Base-by-base conservation (phyloP, 257 asterid species). In the Linaria vulgaris region DNA sequence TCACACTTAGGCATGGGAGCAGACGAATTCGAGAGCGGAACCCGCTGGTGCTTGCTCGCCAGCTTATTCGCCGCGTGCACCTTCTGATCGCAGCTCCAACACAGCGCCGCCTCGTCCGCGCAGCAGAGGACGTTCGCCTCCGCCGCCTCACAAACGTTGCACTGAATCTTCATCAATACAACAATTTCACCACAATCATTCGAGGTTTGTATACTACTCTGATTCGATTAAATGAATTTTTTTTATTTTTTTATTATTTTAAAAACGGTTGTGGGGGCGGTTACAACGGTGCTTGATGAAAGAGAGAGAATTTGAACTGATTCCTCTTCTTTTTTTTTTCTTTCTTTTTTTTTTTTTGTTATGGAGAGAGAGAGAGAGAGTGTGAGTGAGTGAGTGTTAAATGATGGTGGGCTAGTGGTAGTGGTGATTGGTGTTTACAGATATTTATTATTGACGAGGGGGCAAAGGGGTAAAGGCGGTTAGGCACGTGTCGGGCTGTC, bases 81-180 rank as follows among this genome's bases (percentile, higher is more conserved):
- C 22, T 80, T 87, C 69, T 76, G 76, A 67, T 90, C 96, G 72
- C 96, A 90, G 1, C 46, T 50, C 85, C 70, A 68, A 21, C 96
- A 90, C 5, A 90, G 81, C 15, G 92, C 97, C 59, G 88, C 97
- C 77, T 90, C 96, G 64, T 90, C 97, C 2, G 97, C 97, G 68
- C 96, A 90, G 79, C 97, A 90, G 25, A 85, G 72, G 7, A 90
- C 80, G 43, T 56, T 78, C 3, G 97, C 97, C 71, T 87, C 96
- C 59, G 86, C 95, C 37, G 77, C 82, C 83, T 74, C 92, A 55
- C 97, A 87, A 21, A 75, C 85, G 83, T 78, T 90, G 73, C 97
- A 90, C 88, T 90, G 96, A 76, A 90, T 83, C 90, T 83, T 90
- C 97, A 90, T 90, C 73, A 27, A 27, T n/a, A 27, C 34, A 3